Base-by-base conservation (phyloP, 495 filamentous ascomycete genomes). In the Penicillium subrubescens region DNA sequence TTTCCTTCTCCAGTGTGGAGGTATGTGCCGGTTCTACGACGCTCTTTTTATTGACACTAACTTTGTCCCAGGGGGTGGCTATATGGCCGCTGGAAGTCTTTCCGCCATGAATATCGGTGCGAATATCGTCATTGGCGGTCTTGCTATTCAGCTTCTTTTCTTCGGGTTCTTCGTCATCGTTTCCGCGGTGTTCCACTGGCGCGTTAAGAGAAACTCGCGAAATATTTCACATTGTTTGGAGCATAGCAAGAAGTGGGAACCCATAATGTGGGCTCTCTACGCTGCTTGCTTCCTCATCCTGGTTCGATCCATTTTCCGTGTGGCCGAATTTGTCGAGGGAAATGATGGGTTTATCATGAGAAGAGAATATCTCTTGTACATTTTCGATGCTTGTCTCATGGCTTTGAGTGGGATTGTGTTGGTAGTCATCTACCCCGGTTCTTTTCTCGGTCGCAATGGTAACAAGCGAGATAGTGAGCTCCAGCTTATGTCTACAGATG, bases 371-470 rank as follows among this genome's bases (percentile, higher is more conserved):
- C 79, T 84, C 57, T 63, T 90, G 55, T 90, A 89, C 65, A 70
- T 89, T 15, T 90, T 90, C 60, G 89, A 91, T 65, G 75, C 79
- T 39, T 54, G 78, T 37, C 71, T 86, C 29, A 90, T 91, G 87
- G 55, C 82, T 17, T 8, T 68, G 2, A 82, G 81, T 17, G 52
- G 57, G 6, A 46, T 59, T 37, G 56, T 63, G 19, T 27, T 67
- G 37, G 7, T 43, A 3, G 15, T 67, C 10, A 41, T 55, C 6
- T 59, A 63, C 34, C 64, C 64, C 0, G 60, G 64, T 11, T 56
- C 46, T 8, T 55, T 67, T n/a, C 41, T 67, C 11, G 11, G 46
- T 3, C 23, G 27, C 5, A 19, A 46, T 15, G 25, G 23, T 1
- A 54, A 29, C 31, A 65, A 62, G 39, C 57, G 64, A 27, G 64